Percentiles rank a stretch among this genome's conserved stretches.
Conservation (phyloP, 768 basidiomycete species). For the Mycena chlorophos region DNA sequence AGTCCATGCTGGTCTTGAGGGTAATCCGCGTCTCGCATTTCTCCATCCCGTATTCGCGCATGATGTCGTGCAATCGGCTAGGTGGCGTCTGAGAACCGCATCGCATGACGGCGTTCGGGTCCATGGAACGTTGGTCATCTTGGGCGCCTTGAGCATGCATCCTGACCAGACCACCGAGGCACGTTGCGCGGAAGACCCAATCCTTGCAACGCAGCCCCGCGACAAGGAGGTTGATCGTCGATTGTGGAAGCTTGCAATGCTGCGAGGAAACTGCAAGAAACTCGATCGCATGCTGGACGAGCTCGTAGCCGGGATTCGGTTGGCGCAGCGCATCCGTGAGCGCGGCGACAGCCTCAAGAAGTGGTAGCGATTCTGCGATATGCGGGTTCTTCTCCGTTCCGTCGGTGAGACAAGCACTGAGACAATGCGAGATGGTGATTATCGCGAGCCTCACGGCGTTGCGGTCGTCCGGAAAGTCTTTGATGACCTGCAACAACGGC, state of each 20-base stretch:
- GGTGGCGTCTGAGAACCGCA: constrained; percentile 41
- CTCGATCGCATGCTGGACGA: constrained; percentile 54
- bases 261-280: constrained; percentile 46
- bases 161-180: constrained; percentile 54
- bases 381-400: constrained; percentile 36
- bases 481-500: constrained; percentile 45
- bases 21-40: constrained; percentile 51
- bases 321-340: constrained; percentile 44
- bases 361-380: constrained; percentile 41
- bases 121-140: constrained; percentile 45
- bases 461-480: constrained; percentile 52
- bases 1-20: constrained; percentile 41
- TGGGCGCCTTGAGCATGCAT: constrained; percentile 46
- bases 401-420: constrained; percentile 44
- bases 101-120: constrained; percentile 48
- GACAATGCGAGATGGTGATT: constrained; percentile 52
- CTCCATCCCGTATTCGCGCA: constrained; percentile 48
- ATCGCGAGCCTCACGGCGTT: constrained; percentile 52
- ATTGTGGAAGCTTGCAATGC: constrained; percentile 46
- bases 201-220: constrained; percentile 57
- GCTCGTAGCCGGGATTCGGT: constrained; percentile 40
- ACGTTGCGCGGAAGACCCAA: constrained; percentile 51
- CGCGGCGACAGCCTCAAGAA: constrained; percentile 44
- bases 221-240: constrained; percentile 51
- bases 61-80: constrained; percentile 48